These are phyloP conservation scores for Ceratobasidium sp. DNA, from an alignment of 1,284 basidiomycete species.

Conservation along the genomic window DNA sequence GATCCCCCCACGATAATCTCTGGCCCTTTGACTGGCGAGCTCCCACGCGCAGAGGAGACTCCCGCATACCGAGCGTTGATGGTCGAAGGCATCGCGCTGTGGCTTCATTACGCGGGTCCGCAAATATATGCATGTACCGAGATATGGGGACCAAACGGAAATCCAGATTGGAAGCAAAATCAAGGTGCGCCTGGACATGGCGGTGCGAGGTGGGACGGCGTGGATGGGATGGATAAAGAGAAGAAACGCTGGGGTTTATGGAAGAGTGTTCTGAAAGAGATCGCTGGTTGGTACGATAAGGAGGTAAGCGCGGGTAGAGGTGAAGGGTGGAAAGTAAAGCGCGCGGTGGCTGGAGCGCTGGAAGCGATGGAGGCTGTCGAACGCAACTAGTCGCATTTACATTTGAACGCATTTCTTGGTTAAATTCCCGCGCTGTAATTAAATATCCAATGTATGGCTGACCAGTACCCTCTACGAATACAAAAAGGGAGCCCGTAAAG, in stretches of 20 bases:
- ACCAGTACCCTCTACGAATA: too few species aligned
- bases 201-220: constrained; percentile 31
- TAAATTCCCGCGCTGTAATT: neutral
- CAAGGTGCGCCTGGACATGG: constrained; percentile 30
- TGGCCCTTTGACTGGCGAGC: neutral
- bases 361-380: constrained; percentile 27
- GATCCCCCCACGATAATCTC: constrained; percentile 1
- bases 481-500: too few species aligned
- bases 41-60: neutral
- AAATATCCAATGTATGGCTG: neutral
- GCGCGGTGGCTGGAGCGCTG: neutral
- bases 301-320: constrained; percentile 26
- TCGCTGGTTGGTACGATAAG: constrained; percentile 30
- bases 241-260: constrained; percentile 33
- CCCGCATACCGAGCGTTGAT: constrained; percentile 29
- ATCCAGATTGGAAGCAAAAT: constrained; percentile 26
- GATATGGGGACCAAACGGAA: constrained; percentile 40
- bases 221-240: constrained; percentile 36
- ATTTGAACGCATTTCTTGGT: neutral
- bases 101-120: constrained; percentile 9
- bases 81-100: constrained; percentile 20
- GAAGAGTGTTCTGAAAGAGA: constrained; percentile 14
- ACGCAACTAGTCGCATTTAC: neutral
- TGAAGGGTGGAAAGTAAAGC: constrained; percentile 20
- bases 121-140: constrained; percentile 30